Evolutionary conservation across 108 stramenopile species (phyloP).

Genomic region (Skeletonema marinoi): DNA sequence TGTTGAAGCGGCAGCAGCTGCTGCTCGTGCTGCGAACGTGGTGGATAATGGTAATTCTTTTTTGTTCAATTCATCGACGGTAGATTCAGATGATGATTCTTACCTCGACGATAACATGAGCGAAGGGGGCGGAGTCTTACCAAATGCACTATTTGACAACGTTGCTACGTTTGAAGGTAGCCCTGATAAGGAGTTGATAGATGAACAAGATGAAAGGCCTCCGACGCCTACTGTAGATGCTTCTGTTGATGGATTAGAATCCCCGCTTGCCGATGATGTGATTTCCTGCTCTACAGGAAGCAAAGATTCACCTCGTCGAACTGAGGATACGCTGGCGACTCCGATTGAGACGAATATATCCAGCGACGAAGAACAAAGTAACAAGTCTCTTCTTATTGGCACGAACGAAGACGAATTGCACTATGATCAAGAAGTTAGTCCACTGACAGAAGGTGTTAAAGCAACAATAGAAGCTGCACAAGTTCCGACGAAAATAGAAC

Average conservation of each 20-base stretch:
- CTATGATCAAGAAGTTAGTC: neutral
- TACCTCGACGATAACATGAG: slow-evolving; percentile 1
- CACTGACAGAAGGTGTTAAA: neutral
- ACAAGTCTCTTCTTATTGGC: neutral
- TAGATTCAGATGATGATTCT: slow-evolving; percentile 21
- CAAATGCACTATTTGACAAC: neutral
- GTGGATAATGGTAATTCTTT: slow-evolving; percentile 31
- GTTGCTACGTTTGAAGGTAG: neutral
- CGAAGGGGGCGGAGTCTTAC: neutral
- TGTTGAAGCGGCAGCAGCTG: slow-evolving; percentile 39
- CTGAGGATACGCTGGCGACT: neutral
- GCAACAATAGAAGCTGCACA: neutral
- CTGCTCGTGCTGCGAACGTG: slow-evolving; percentile 20
- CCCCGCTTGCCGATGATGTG: neutral
- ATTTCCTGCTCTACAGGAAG: neutral
- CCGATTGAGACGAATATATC: neutral
- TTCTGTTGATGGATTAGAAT: neutral
- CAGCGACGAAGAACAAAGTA: neutral
- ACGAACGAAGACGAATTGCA: neutral
- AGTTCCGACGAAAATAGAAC: neutral
- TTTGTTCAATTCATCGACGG: slow-evolving; percentile 3
- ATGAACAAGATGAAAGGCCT: neutral
- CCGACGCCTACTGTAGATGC: neutral
- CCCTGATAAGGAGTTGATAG: neutral
- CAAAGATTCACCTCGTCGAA: neutral